These are phyloP conservation scores for Aspergillus avenaceus DNA, from an alignment of 495 filamentous ascomycete species.

Conservation along the genomic window DNA sequence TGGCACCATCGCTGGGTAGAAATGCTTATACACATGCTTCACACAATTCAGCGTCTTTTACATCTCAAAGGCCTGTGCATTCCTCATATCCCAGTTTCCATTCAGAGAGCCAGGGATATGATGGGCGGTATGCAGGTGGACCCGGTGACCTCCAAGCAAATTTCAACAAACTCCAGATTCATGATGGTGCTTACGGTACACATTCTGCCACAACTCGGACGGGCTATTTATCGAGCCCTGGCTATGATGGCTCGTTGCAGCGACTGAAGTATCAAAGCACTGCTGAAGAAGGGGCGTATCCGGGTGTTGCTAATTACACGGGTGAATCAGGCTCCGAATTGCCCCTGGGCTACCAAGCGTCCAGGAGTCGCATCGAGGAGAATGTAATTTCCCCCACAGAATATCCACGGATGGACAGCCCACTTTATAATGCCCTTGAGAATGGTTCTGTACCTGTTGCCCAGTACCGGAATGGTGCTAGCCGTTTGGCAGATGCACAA, in stretches of 20 bases:
- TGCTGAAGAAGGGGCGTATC: constrained; percentile 27
- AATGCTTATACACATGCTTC: constrained; percentile 33
- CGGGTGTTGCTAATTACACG: constrained; percentile 18
- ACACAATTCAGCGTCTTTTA: constrained; percentile 37
- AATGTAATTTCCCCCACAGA: constrained; percentile 51
- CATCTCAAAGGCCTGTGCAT: constrained; percentile 27
- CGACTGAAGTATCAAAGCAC: constrained; percentile 27
- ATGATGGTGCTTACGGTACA: constrained; percentile 21
- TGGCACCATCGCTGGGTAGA: constrained; percentile 25
- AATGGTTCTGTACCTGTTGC: constrained; percentile 41
- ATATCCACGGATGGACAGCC: constrained; percentile 53
- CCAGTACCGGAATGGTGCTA: constrained; percentile 41
- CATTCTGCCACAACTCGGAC: constrained; percentile 25
- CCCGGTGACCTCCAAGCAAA: constrained; percentile 30
- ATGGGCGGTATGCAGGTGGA: constrained; percentile 25
- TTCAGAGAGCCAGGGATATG: constrained; percentile 36
- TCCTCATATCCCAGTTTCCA: constrained; percentile 37
- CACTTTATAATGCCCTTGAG: constrained; percentile 50
- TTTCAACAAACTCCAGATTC: constrained; percentile 34
- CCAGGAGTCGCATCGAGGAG: constrained; percentile 24
- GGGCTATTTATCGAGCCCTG: constrained; percentile 24
- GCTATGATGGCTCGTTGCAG: constrained; percentile 30
- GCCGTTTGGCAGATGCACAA: constrained; percentile 38
- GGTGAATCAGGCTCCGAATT: constrained; percentile 28
- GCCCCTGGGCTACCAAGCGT: constrained; percentile 24